Conservation (phyloP, 164 flowering plant species). For the Vitis amurensis region DNA sequence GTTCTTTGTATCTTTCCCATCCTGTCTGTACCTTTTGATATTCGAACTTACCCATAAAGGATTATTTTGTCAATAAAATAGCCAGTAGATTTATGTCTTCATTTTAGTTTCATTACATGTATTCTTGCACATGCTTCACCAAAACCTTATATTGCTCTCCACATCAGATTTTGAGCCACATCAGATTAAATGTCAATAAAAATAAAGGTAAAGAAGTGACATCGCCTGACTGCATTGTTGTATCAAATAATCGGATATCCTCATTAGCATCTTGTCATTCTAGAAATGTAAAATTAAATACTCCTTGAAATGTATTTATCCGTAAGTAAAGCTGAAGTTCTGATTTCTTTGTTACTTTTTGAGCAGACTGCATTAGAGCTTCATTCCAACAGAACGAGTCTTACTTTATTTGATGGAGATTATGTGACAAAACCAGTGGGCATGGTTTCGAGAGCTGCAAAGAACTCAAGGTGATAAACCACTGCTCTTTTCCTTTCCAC, state of each 20-base stretch:
- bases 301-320: background rate
- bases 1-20: no score
- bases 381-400: conserved; percentile 30
- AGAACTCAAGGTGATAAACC: conserved; percentile 48
- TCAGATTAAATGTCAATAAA: no score
- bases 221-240: background rate
- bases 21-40: no score
- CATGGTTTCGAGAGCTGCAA: conserved; percentile 26
- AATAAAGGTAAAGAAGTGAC: no score
- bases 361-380: conserved; percentile 51
- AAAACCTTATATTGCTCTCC: background rate
- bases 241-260: background rate
- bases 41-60: no score
- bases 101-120: background rate
- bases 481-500: background rate
- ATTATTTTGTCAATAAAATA: no score
- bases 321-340: background rate
- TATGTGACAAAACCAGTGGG: conserved; percentile 23
- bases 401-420: conserved; percentile 36
- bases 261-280: background rate
- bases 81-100: background rate
- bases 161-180: background rate
- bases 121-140: background rate
- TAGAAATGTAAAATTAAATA: background rate
- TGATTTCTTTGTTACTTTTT: conserved; percentile 3